A percentile compares a stretch with the other conserved stretches of the same genome.
These are phyloP conservation scores for Alternaria sp. DNA, from an alignment of 2,329 filamentous ascomycete species.

Conservation along the genomic window DNA sequence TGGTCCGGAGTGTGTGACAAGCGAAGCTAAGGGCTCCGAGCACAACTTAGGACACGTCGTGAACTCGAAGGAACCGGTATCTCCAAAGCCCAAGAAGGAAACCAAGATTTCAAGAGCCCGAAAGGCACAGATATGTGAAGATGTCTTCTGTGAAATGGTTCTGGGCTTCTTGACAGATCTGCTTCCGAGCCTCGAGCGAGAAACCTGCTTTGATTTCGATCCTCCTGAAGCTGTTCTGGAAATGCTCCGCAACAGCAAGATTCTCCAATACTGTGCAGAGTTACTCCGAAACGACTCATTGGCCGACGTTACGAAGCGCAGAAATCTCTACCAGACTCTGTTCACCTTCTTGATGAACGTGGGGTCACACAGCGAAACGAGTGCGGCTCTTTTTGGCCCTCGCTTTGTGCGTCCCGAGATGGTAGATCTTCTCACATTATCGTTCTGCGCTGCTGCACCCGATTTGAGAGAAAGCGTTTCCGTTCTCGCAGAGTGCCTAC, in stretches of 20 bases:
- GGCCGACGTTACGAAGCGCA: constrained; percentile 46
- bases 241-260: constrained; percentile 48
- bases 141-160: constrained; percentile 20
- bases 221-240: constrained; percentile 40
- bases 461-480: constrained; percentile 18
- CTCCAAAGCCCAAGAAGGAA: background rate
- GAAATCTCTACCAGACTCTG: constrained; percentile 50
- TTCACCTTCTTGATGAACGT: constrained; percentile 53
- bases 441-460: constrained; percentile 26
- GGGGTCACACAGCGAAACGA: constrained; percentile 36
- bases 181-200: constrained; percentile 31
- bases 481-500: constrained; percentile 37
- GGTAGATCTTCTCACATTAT: constrained; percentile 50
- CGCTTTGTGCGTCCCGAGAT: constrained; percentile 45
- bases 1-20: background rate
- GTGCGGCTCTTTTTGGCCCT: constrained; percentile 43
- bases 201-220: constrained; percentile 38
- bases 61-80: background rate
- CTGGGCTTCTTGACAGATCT: constrained; percentile 33
- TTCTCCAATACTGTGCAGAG: constrained; percentile 51
- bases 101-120: constrained; percentile 16
- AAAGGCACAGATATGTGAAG: constrained; percentile 17
- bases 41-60: background rate
- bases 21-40: background rate
- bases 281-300: constrained; percentile 54